These are phyloP conservation scores for Pyrenophora graminea DNA, from an alignment of 2,329 filamentous ascomycete species.

Conservation along the genomic window DNA sequence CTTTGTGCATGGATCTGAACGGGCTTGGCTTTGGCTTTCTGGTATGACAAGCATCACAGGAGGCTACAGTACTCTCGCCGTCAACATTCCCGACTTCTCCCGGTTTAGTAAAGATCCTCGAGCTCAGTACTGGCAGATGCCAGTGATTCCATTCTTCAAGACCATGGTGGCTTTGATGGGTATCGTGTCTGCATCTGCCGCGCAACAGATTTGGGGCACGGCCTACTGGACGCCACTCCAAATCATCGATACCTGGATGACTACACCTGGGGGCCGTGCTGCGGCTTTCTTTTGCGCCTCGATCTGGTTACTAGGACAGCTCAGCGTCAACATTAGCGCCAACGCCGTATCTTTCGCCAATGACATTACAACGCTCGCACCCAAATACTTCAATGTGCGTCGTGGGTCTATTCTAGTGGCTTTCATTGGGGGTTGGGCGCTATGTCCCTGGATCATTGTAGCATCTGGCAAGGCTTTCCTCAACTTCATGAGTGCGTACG, in stretches of 20 bases:
- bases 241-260: slow-evolving; percentile 26
- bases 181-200: slow-evolving; percentile 22
- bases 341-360: slow-evolving; percentile 30
- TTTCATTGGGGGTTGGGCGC: slow-evolving; percentile 20
- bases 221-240: slow-evolving; percentile 23
- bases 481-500: slow-evolving; percentile 30
- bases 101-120: slow-evolving; percentile 20
- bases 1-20: background rate
- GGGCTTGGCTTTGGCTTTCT: slow-evolving; percentile 3
- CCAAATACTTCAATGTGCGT: slow-evolving; percentile 29
- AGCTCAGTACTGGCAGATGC: slow-evolving; percentile 18
- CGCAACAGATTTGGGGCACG: slow-evolving; percentile 18
- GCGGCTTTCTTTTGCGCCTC: slow-evolving; percentile 24
- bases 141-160: slow-evolving; percentile 18
- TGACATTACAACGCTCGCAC: slow-evolving; percentile 21
- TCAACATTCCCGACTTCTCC: slow-evolving; percentile 22
- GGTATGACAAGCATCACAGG: slow-evolving; percentile 21
- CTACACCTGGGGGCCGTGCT: slow-evolving; percentile 16
- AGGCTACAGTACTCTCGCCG: slow-evolving; percentile 17
- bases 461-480: slow-evolving; percentile 22
- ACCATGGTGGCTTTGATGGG: slow-evolving; percentile 24
- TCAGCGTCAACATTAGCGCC: slow-evolving; percentile 30
- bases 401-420: slow-evolving; percentile 22
- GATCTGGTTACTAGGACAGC: slow-evolving; percentile 12
- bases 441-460: slow-evolving; percentile 32